Evolutionary conservation across 2,329 filamentous ascomycete species (phyloP), one percentile per base, ranked within the genome.

Genomic region (Bipolaris gigantea): DNA sequence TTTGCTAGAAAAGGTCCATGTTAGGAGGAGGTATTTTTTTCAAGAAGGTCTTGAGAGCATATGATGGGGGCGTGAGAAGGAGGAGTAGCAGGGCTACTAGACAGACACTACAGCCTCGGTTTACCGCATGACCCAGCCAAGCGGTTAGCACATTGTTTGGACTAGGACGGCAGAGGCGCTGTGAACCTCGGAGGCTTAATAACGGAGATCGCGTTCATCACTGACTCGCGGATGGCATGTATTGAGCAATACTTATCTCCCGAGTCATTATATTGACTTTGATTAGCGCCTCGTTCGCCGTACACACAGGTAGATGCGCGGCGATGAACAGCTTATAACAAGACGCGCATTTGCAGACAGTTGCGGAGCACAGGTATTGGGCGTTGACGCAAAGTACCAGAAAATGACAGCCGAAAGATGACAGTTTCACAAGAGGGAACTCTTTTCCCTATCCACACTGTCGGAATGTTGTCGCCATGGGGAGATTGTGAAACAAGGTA

Each of bases 201-300:
- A 30, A 30, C 27, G 27, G 27, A 45, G 39, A 44, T 39, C 48
- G 25, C 19, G 44, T 54, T 50, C 53, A 41, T 50, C 30, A 27
- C 34, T 54, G 52, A 55, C 44, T 54, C 53, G 53, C 55, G 49
- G 40, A 39, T 16, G 30, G 18, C n/a, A 40, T 43, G 21, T 15
- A 30, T 13, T 51, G 43, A 43, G 47, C 36, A 23, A 50, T 34
- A 57, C 55, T 59, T 57, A 50, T 6, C 27, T 45, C 10, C 16
- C 15, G 33, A 25, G 33, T 30, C 21, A 30, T 30, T 30, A 42
- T 32, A 33, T 21, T 34, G 33, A 27, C 19, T 39, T 35, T 35
- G 18, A 32, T 44, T 33, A 49, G 33, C 45, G 25, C 18, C 23
- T 23, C 25, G 3, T 19, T 43, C 32, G 45, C 19, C 6, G 18